These are phyloP conservation scores for Osmanthus fragrans DNA, from an alignment of 257 asterid species.

Conservation along the genomic window DNA sequence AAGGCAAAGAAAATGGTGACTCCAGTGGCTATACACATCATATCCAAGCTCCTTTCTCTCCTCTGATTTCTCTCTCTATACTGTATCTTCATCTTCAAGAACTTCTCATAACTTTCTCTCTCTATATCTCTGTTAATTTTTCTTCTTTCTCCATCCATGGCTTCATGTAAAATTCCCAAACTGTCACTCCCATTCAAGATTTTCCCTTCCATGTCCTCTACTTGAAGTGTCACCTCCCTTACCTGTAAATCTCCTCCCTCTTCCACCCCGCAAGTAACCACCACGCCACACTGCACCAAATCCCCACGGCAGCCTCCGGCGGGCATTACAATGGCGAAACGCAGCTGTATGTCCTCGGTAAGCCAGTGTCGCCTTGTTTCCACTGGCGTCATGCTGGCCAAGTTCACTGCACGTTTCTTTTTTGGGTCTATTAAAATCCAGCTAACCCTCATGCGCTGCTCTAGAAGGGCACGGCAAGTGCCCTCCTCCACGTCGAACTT, in stretches of 20 bases:
- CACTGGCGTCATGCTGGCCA: constrained; percentile 60
- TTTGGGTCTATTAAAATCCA: constrained; percentile 70
- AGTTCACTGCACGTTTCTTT: constrained; percentile 45
- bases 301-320: constrained; percentile 24
- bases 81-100: constrained; percentile 33
- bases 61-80: constrained; percentile 42
- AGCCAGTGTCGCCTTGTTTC: constrained; percentile 56
- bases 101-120: constrained; percentile 43
- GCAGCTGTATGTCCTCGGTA: constrained; percentile 46
- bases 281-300: constrained; percentile 46
- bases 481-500: constrained; percentile 30
- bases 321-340: constrained; percentile 41
- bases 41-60: constrained; percentile 49
- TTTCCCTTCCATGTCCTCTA: constrained; percentile 71
- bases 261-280: constrained; percentile 49
- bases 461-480: constrained; percentile 22
- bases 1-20: constrained; percentile 42
- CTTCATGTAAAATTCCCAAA: constrained; percentile 38
- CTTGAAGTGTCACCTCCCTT: constrained; percentile 57
- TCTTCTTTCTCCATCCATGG: constrained; percentile 49
- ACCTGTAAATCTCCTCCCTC: constrained; percentile 61
- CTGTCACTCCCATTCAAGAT: constrained; percentile 48
- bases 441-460: constrained; percentile 51
- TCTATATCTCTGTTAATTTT: constrained; percentile 32
- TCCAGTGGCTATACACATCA: constrained; percentile 41